These are phyloP conservation scores for Monilinia fructigena DNA, from an alignment of 2,329 filamentous ascomycete genomes.

Conservation along the genomic window DNA sequence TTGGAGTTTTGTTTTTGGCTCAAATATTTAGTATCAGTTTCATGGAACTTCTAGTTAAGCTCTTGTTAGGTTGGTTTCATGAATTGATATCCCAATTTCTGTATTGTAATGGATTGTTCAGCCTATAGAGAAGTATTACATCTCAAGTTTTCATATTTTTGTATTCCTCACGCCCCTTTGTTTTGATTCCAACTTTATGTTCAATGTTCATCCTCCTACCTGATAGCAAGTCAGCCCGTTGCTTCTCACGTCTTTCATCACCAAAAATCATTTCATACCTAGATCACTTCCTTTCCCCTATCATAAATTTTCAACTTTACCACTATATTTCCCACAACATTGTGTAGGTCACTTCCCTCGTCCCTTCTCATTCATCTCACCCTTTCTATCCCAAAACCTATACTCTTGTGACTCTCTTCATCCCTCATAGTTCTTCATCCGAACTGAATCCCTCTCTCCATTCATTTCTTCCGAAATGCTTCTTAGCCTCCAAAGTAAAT, in stretches of 20 bases:
- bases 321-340: neutral
- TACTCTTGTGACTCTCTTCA: no score
- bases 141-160: neutral
- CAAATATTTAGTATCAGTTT: neutral
- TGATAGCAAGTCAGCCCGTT: neutral
- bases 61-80: neutral
- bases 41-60: neutral
- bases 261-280: neutral
- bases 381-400: neutral
- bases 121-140: no score
- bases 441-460: neutral
- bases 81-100: neutral
- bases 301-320: conserved; percentile 12
- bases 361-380: no score
- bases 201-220: neutral
- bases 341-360: neutral
- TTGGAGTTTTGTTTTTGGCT: neutral
- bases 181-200: no score
- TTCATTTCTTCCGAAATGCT: neutral
- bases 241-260: neutral
- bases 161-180: neutral
- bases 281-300: neutral
- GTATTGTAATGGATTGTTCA: neutral
- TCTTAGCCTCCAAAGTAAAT: neutral
- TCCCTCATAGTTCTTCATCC: conserved; percentile 3